These are phyloP conservation scores for Podospora pseudocomata DNA, from an alignment of 495 filamentous ascomycete species.

Conservation along the genomic window DNA sequence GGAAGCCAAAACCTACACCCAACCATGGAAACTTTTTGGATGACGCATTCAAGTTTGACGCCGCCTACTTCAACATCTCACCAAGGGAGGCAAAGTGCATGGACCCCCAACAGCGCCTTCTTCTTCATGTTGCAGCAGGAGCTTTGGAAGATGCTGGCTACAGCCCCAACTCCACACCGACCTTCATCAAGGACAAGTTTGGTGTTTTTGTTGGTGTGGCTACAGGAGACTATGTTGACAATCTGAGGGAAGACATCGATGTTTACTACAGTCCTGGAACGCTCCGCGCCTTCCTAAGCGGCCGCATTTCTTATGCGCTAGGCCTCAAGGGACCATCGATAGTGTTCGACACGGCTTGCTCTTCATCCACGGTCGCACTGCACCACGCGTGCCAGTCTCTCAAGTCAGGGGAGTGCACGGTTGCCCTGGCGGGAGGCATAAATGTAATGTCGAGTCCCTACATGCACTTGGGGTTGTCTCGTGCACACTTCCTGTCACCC, in stretches of 20 bases:
- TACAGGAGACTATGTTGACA: constrained; percentile 19
- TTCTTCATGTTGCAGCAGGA: constrained; percentile 37
- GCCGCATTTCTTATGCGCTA: constrained; percentile 44
- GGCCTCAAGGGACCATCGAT: constrained; percentile 51
- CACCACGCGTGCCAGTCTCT: constrained; percentile 42
- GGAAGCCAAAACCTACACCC: background rate
- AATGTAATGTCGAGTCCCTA: constrained; percentile 46
- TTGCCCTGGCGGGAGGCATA: constrained; percentile 38
- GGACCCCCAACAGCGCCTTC: constrained; percentile 41
- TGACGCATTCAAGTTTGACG: constrained; percentile 39
- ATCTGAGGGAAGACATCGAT: constrained; percentile 15
- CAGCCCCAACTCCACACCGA: constrained; percentile 13
- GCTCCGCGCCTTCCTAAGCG: constrained; percentile 29
- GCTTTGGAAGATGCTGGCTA: constrained; percentile 44
- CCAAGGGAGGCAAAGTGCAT: constrained; percentile 42
- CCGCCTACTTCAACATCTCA: constrained; percentile 44
- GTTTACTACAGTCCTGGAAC: constrained; percentile 26
- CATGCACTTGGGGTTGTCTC: constrained; percentile 47
- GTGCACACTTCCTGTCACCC: constrained; percentile 36
- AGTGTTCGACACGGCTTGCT: constrained; percentile 57
- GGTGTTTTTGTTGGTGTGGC: constrained; percentile 17
- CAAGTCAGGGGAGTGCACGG: constrained; percentile 39
- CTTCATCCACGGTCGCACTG: constrained; percentile 47
- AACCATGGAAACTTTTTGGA: constrained; percentile 14
- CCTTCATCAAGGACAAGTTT: constrained; percentile 12